Conservation (phyloP, 345 rosid genomes). For the Lenwebbia sp. region DNA sequence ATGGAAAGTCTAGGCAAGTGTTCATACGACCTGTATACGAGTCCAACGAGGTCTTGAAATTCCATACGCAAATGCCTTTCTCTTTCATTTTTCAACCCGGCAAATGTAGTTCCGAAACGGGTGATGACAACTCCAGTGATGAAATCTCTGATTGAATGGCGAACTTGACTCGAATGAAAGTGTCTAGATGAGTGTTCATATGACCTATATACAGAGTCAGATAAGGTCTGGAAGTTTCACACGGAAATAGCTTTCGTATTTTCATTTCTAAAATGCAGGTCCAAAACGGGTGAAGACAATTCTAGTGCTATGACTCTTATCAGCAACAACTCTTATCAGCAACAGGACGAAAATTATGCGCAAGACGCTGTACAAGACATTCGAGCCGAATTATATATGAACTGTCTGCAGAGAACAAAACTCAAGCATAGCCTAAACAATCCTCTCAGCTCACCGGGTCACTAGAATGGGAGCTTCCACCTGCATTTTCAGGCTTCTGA, state of each 20-base stretch:
- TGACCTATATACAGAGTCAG: neutral
- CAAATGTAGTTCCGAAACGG: neutral
- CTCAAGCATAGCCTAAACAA: slow-evolving; percentile 10
- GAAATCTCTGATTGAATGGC: neutral
- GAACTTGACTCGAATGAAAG: neutral
- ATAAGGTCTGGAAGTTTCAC: neutral
- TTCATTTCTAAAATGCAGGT: neutral
- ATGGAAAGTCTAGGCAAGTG: neutral
- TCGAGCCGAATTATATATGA: neutral
- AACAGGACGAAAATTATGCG: neutral
- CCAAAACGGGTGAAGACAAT: neutral
- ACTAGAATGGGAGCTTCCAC: slow-evolving; percentile 69
- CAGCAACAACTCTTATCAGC: neutral
- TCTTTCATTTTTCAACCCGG: neutral
- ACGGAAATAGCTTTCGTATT: neutral
- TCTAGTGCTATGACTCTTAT: neutral
- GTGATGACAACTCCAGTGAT: neutral
- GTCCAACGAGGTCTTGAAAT: neutral
- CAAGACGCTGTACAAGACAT: neutral
- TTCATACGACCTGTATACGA: neutral
- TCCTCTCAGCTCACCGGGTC: slow-evolving; percentile 6
- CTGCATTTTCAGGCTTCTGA: slow-evolving; percentile 61
- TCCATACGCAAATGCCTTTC: neutral
- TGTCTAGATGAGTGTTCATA: neutral
- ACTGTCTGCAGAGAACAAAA: neutral